Conservation (phyloP, 768 basidiomycete species). For the Tephrocybe sp. region DNA sequence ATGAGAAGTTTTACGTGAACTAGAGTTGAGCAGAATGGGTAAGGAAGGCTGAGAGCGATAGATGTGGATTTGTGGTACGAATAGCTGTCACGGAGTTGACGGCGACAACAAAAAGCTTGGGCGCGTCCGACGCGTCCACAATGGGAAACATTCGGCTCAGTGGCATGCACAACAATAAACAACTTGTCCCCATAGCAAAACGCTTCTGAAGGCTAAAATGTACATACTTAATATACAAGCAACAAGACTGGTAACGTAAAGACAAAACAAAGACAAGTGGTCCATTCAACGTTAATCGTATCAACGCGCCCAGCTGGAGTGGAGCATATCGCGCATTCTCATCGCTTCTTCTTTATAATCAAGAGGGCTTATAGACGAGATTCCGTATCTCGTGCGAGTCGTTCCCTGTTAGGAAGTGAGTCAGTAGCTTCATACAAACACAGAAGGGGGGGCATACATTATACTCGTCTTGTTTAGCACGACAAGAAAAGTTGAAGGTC, state of each 20-base stretch:
- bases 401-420: constrained; percentile 55
- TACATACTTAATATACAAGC: constrained; percentile 5
- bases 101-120: constrained; percentile 6
- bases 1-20: neutral
- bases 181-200: constrained; percentile 11
- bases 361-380: constrained; percentile 61
- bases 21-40: neutral
- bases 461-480: constrained; percentile 85
- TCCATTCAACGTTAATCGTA: neutral
- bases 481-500: constrained; percentile 80
- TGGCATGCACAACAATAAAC: constrained; percentile 16
- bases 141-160: constrained; percentile 19
- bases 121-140: constrained; percentile 27
- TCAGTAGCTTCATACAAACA: neutral
- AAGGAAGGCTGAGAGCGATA: constrained; percentile 8
- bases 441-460: constrained; percentile 52
- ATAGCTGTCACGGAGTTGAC: neutral
- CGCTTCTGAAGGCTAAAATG: neutral
- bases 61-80: constrained; percentile 10
- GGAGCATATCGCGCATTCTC: constrained; percentile 58
- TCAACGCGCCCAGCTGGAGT: constrained; percentile 56
- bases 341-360: constrained; percentile 72
- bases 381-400: constrained; percentile 80
- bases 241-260: neutral
- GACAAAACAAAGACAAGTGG: no score